Evolutionary conservation across 106 monocot species (phyloP).

Genomic region (Ottelia alismoides): DNA sequence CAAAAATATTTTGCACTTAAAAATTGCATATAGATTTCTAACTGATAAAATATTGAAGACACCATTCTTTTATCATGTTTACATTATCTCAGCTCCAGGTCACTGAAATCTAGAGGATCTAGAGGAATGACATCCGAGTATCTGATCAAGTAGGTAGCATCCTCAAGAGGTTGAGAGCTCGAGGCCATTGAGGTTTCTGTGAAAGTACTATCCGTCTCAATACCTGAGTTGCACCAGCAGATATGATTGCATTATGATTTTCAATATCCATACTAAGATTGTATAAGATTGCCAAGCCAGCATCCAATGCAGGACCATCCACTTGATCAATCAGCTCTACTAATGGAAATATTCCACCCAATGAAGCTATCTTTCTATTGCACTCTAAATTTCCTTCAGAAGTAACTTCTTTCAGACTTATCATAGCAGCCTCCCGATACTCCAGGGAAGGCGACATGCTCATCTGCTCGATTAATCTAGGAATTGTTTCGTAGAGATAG

Average conservation of each 20-base stretch:
- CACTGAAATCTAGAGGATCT: too few relatives aligned
- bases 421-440: conserved; percentile 28
- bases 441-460: conserved; percentile 23
- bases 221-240: conserved; percentile 55
- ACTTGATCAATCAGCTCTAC: conserved; percentile 47
- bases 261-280: conserved; percentile 72
- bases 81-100: too few relatives aligned
- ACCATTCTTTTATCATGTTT: too few relatives aligned
- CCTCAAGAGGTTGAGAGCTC: conserved; percentile 50
- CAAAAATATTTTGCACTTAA: too few relatives aligned
- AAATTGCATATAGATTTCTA: too few relatives aligned
- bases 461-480: conserved; percentile 61
- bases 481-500: conserved; percentile 55
- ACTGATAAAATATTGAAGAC: too few relatives aligned
- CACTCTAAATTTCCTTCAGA: conserved; percentile 42
- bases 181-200: conserved; percentile 44
- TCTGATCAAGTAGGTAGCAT: conserved; percentile 53
- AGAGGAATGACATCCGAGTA: too few relatives aligned
- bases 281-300: conserved; percentile 46
- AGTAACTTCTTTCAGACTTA: conserved; percentile 40
- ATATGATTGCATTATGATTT: conserved; percentile 60
- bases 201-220: conserved; percentile 51
- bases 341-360: conserved; percentile 56
- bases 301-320: conserved; percentile 30
- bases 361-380: conserved; percentile 35